Percentiles rank a stretch among this genome's conserved stretches.
Conservation (phyloP, 352 stramenopile species). For the Pythium dissotocum region DNA sequence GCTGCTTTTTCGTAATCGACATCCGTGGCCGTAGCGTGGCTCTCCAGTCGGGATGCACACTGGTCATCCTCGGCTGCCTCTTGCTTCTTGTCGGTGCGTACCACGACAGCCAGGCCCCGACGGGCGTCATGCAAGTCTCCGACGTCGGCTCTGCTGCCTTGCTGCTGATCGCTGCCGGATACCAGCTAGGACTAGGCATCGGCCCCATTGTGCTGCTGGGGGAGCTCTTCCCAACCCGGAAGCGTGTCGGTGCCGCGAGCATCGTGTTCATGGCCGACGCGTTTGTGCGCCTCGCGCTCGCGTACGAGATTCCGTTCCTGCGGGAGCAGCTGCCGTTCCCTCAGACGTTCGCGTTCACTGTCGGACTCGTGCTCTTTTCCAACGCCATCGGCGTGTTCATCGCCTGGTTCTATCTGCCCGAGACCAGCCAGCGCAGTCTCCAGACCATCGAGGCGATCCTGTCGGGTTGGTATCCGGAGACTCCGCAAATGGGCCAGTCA, state of each 20-base stretch:
- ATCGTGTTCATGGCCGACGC: slow-evolving; percentile 66
- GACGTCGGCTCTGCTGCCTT: slow-evolving; percentile 64
- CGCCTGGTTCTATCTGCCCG: slow-evolving; percentile 68
- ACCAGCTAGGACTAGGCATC: slow-evolving; percentile 65
- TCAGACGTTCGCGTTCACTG: slow-evolving; percentile 39
- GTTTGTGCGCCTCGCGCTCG: slow-evolving; percentile 42
- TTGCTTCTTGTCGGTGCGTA: slow-evolving; percentile 56
- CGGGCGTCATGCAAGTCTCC: slow-evolving; percentile 33
- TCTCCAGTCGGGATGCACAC: slow-evolving; percentile 59
- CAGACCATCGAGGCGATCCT: slow-evolving; percentile 83
- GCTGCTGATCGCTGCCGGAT: slow-evolving; percentile 61
- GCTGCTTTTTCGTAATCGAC: slow-evolving; percentile 72
- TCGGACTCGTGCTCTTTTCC: slow-evolving; percentile 43
- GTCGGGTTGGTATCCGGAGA: slow-evolving; percentile 71
- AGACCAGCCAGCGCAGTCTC: slow-evolving; percentile 74
- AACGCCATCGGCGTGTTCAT: slow-evolving; percentile 50
- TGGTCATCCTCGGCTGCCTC: slow-evolving; percentile 45
- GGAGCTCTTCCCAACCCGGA: slow-evolving; percentile 71
- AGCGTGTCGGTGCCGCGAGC: slow-evolving; percentile 64
- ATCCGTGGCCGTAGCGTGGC: slow-evolving; percentile 48
- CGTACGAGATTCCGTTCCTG: slow-evolving; percentile 40
- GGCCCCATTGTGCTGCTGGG: slow-evolving; percentile 59
- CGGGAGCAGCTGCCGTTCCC: slow-evolving; percentile 35
- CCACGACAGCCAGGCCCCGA: slow-evolving; percentile 23
- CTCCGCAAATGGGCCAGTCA: slow-evolving; percentile 50